Percentiles rank a stretch among this genome's conserved stretches.
Evolutionary conservation across 2,329 filamentous ascomycete genomes (phyloP).

Genomic region (Aspergillus caelatus): DNA sequence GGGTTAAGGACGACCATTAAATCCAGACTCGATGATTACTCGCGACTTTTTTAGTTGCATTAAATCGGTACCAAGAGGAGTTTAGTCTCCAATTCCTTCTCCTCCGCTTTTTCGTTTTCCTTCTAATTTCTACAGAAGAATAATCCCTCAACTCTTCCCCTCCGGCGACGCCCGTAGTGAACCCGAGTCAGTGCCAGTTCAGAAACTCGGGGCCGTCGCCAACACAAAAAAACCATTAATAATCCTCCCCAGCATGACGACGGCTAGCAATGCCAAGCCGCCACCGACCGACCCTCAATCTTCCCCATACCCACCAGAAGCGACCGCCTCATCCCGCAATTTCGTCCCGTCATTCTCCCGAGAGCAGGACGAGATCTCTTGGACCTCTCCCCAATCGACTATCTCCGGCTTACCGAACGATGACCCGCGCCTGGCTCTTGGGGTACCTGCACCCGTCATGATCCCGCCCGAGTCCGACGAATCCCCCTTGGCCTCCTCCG

Average conservation of each 20-base stretch:
- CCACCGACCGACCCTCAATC: constrained; percentile 28
- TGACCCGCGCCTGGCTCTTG: constrained; percentile 35
- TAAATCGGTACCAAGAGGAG: background rate
- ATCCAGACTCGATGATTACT: background rate
- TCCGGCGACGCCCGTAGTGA: background rate
- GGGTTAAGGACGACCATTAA: background rate
- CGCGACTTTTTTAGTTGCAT: background rate
- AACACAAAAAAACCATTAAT: constrained; percentile 12
- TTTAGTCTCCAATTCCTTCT: background rate
- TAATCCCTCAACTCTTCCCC: background rate
- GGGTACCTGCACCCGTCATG: constrained; percentile 43
- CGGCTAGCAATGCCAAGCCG: constrained; percentile 30
- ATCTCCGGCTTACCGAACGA: constrained; percentile 30
- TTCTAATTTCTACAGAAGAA: background rate
- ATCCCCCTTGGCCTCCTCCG: constrained; percentile 32
- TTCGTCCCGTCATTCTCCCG: constrained; percentile 13
- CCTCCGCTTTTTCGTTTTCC: background rate
- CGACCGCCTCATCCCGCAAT: constrained; percentile 18
- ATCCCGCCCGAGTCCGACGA: constrained; percentile 39
- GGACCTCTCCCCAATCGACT: constrained; percentile 10
- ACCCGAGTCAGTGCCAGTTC: background rate
- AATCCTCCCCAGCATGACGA: constrained; percentile 18
- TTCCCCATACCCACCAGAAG: constrained; percentile 32
- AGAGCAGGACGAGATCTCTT: constrained; percentile 6
- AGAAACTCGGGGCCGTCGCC: background rate